Conservation (phyloP, 2,329 filamentous ascomycete species). For the Pseudocercospora crystallina region DNA sequence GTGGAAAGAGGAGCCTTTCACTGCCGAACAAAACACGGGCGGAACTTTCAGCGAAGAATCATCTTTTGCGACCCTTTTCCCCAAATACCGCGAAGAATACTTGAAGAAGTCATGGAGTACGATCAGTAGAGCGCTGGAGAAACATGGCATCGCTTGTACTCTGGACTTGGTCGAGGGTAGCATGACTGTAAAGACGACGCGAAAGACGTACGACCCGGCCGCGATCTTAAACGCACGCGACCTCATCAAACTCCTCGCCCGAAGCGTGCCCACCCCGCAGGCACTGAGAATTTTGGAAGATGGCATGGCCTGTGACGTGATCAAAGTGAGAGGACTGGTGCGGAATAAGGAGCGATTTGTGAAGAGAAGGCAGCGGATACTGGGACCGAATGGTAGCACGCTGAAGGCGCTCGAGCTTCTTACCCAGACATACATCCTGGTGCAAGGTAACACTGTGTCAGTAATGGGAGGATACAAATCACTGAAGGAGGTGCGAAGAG, state of each 20-base stretch:
- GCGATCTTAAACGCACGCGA: constrained; percentile 92
- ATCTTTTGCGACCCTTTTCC: constrained; percentile 80
- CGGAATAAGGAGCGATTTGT: constrained; percentile 94
- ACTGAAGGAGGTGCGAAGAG: constrained; percentile 83
- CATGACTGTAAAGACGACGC: constrained; percentile 95
- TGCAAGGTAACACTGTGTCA: constrained; percentile 93
- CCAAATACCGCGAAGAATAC: constrained; percentile 94
- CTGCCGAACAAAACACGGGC: constrained; percentile 76
- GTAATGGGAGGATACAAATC: constrained; percentile 92
- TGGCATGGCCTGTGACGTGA: constrained; percentile 86
- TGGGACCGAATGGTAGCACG: constrained; percentile 88
- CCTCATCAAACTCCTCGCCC: constrained; percentile 85
- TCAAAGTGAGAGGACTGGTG: constrained; percentile 90
- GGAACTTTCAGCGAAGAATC: constrained; percentile 92
- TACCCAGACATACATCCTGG: constrained; percentile 87
- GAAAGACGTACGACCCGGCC: constrained; percentile 87
- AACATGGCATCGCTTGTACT: constrained; percentile 83
- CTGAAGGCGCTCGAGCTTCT: constrained; percentile 91
- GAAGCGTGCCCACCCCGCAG: constrained; percentile 89
- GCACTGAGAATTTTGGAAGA: constrained; percentile 94
- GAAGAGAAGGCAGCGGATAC: constrained; percentile 87
- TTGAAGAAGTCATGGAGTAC: constrained; percentile 90
- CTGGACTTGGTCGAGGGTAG: constrained; percentile 92
- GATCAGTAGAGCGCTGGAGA: constrained; percentile 82
- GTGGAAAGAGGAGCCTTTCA: constrained; percentile 89